Conservation (phyloP, 306 rosid species). For the Fragaria iinumae region DNA sequence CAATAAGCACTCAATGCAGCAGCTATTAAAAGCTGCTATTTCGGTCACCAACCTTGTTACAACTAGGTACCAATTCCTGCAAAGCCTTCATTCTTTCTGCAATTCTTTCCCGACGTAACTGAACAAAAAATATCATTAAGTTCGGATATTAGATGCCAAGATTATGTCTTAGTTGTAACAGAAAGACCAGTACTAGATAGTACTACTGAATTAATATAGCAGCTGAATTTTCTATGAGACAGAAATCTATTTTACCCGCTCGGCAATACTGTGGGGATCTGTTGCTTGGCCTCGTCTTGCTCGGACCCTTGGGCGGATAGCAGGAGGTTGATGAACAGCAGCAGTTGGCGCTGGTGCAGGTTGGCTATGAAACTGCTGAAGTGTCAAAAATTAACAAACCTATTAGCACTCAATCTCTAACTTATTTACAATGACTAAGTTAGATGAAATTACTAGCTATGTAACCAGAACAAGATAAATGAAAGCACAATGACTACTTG, state of each 20-base stretch:
- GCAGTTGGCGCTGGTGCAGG: conserved; percentile 31
- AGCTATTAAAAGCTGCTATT: not conserved
- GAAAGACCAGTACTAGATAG: not conserved
- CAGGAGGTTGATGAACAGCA: conserved; percentile 53
- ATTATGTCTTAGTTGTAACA: not conserved
- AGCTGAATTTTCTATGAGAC: not conserved
- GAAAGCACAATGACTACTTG: conserved; percentile 4
- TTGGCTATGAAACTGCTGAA: conserved; percentile 62
- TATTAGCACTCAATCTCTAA: not conserved
- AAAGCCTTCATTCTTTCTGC: conserved; percentile 99
- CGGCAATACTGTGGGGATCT: conserved; percentile 98
- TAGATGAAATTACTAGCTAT: not conserved
- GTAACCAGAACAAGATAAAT: not conserved
- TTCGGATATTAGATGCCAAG: not conserved
- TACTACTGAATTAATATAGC: not conserved
- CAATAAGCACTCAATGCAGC: not conserved
- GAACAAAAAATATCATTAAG: conserved; percentile 26
- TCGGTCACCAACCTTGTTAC: conserved; percentile 70
- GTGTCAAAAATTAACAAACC: conserved; percentile 6
- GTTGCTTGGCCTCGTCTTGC: conserved; percentile 99
- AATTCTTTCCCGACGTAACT: conserved; percentile 98
- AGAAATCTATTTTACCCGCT: conserved; percentile 50
- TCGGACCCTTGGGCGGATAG: conserved; percentile 82
- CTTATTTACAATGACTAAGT: not conserved
- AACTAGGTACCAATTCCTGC: conserved; percentile 93